Base-by-base conservation (phyloP, 2,329 filamentous ascomycete genomes). In the Ascochyta fabae region DNA sequence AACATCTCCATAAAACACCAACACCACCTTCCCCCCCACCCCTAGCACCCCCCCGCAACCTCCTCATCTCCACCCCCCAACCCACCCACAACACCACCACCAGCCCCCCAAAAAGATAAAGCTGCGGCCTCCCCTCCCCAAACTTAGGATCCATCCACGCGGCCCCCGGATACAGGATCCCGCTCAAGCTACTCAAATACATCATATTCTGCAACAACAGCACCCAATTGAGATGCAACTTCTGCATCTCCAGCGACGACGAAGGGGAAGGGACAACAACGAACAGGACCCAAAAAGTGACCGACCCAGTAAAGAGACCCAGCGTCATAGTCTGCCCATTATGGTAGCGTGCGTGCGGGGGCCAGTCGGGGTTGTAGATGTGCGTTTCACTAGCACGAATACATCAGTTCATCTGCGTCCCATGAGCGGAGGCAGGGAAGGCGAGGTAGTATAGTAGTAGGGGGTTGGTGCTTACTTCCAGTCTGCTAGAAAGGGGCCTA, bases 251-350 rank as follows among this genome's bases (percentile, higher is more conserved):
- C 15, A 23, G 27, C 2, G 39, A 22, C 31, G 23, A 36, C 1
- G 10, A 5, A 1, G 39, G 22, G 3, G 29, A 19, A 0, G 39
- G 39, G 2, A 36, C 2, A n/a, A 42, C 15, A 6, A 7, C 9
- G 23, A n/a, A 22, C 31, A 50, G 22, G 38, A 50, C 12, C n/a
- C 29, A 50, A 39, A 43, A 43, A 0, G 47, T 43, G 12, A 43
- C 77, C 1, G 69, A 50, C 5, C 76, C 75, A 9, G 81, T 72
- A 10, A 73, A 52, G 0, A 80, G 60, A 0, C 79, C 79, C 44
- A 80, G 75, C 1, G 74, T 75, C 80, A 83, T 82, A 8, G 80
- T 83, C 64, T 83, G 81, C 5, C 79, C 80, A 60, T 82, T 83
- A 70, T 83, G 80, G 71, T 82, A 83, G 53, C 77, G 76, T 6